Conservation (phyloP, 495 filamentous ascomycete species). For the Coniosporium apollinis region DNA sequence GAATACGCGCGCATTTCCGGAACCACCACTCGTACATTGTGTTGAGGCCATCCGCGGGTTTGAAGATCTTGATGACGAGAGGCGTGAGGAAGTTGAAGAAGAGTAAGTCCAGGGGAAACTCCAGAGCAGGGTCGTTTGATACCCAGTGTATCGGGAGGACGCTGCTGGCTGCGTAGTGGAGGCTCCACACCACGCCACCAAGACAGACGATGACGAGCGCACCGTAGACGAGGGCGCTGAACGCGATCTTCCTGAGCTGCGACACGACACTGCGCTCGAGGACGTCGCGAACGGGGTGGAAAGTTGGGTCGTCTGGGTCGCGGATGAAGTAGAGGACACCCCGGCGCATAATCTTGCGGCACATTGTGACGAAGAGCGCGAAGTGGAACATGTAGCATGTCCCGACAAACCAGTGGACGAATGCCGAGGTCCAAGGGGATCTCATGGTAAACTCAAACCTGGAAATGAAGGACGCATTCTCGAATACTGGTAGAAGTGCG, state of each 20-base stretch:
- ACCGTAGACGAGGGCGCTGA: slow-evolving; percentile 91
- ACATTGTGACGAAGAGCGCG: slow-evolving; percentile 97
- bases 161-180: slow-evolving; percentile 43
- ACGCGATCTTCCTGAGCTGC: slow-evolving; percentile 89
- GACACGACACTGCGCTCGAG: slow-evolving; percentile 84
- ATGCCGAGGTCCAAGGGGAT: slow-evolving; percentile 72
- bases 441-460: slow-evolving; percentile 57
- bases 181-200: slow-evolving; percentile 89
- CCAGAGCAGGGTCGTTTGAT: slow-evolving; percentile 73
- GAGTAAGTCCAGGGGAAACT: slow-evolving; percentile 85
- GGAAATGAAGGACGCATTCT: slow-evolving; percentile 54
- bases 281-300: slow-evolving; percentile 94
- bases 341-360: slow-evolving; percentile 85
- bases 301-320: slow-evolving; percentile 95
- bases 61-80: slow-evolving; percentile 59
- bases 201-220: slow-evolving; percentile 83
- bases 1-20: slow-evolving; percentile 57
- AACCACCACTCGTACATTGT: slow-evolving; percentile 94
- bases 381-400: slow-evolving; percentile 99
- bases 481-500: slow-evolving; percentile 78
- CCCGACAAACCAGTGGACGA: slow-evolving; percentile 97
- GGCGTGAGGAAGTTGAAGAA: slow-evolving; percentile 97
- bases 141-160: slow-evolving; percentile 87
- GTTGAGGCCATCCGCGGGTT: slow-evolving; percentile 68
- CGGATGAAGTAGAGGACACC: slow-evolving; percentile 97